Conservation (phyloP, 1,139 yeast species). For the Yamadazyma friedrichii region DNA sequence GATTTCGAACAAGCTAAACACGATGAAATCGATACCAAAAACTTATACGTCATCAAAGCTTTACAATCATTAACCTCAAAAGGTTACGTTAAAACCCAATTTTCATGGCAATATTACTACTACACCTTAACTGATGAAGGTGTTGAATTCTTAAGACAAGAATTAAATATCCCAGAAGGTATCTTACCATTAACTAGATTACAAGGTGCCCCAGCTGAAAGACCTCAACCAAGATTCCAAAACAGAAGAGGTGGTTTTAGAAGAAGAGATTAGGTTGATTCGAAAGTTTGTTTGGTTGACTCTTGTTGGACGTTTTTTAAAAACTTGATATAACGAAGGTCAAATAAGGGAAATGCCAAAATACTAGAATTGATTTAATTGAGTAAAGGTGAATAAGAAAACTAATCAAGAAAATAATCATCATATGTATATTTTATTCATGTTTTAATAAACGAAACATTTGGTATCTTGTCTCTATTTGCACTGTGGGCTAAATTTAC, state of each 20-base stretch:
- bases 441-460: slow-evolving; percentile 20
- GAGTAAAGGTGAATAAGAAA: slow-evolving; percentile 10
- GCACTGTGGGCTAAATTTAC: no score
- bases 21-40: slow-evolving; percentile 96
- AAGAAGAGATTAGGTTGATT: slow-evolving; percentile 45
- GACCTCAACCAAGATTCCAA: slow-evolving; percentile 55
- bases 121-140: slow-evolving; percentile 99
- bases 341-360: no score
- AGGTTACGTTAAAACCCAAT: slow-evolving; percentile 99
- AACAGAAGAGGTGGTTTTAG: slow-evolving; percentile 44
- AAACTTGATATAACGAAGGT: no score
- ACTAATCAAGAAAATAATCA: slow-evolving; percentile 2
- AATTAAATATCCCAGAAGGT: slow-evolving; percentile 98
- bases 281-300: not conserved
- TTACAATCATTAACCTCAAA: slow-evolving; percentile 98
- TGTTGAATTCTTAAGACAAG: slow-evolving; percentile 96
- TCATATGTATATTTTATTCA: slow-evolving; percentile 18
- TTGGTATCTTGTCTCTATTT: slow-evolving; percentile 7
- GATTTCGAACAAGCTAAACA: slow-evolving; percentile 97
- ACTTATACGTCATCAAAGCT: slow-evolving; percentile 98
- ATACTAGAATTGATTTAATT: slow-evolving; percentile 3
- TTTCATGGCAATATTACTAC: slow-evolving; percentile 99
- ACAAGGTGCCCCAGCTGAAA: slow-evolving; percentile 89
- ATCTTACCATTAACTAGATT: slow-evolving; percentile 98
- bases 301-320: no score